Evolutionary conservation across 73 alveolate species (phyloP).

Genomic region (Paraurostyla sp.): DNA sequence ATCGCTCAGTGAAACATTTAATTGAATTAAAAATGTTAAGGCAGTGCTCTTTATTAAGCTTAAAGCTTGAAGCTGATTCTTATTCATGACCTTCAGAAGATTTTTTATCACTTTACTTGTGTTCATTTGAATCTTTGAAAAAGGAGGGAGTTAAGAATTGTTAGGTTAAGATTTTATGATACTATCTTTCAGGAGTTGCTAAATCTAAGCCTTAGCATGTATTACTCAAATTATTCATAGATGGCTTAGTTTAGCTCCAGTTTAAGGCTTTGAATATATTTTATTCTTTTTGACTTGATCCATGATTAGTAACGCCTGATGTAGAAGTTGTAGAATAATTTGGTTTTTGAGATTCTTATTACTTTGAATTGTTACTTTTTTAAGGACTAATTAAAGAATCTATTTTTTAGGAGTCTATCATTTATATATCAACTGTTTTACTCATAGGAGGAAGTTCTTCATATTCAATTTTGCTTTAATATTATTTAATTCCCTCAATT

Average conservation of each 20-base stretch:
- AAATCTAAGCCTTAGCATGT: neutral
- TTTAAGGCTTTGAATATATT: conserved; percentile 21
- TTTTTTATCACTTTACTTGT: neutral
- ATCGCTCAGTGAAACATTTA: conserved; percentile 35
- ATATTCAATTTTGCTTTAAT: neutral
- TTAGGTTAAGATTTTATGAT: conserved; percentile 20
- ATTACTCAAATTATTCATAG: no score
- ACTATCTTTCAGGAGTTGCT: conserved; percentile 41
- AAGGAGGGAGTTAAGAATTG: conserved; percentile 24
- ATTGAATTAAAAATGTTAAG: conserved; percentile 3
- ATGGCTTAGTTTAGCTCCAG: conserved; percentile 2
- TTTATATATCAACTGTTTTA: no score
- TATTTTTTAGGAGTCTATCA: no score
- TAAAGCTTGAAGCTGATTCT: neutral
- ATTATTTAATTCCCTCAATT: neutral
- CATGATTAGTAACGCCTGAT: no score
- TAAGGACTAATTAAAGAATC: no score
- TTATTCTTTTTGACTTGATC: no score
- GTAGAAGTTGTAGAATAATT: no score
- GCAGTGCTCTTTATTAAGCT: conserved; percentile 23
- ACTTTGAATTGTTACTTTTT: no score
- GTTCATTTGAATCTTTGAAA: conserved; percentile 8
- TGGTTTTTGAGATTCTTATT: no score
- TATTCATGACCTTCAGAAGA: neutral
- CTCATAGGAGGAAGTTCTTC: no score